Evolutionary conservation across 768 basidiomycete genomes (phyloP), one percentile per base, ranked within the genome.

Genomic region (Leccinum obscurum): DNA sequence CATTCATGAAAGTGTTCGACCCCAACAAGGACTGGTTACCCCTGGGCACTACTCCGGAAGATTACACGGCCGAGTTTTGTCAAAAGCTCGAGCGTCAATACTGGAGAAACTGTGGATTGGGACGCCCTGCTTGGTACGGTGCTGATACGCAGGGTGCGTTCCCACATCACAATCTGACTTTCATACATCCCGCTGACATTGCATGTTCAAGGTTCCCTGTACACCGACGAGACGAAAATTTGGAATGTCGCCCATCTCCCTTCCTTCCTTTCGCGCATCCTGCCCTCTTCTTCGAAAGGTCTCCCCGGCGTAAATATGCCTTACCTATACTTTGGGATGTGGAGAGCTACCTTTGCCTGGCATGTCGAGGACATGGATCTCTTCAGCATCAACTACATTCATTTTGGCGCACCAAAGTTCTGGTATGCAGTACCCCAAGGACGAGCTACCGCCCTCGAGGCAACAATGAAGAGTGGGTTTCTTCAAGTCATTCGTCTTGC

Each of bases 351-450:
- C 0, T 98, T 98, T 75, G 93, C 95, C 0, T 99, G 97, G 96
- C 97, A 99, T 68, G 97, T 99, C 52, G 97, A 99, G 75, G 97
- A 99, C 74, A 97, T 98, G 92, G 97, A 99, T 70, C 81, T 99
- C 1, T 98, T 96, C 76, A 95, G 93, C 58, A 98, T 99, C 77
- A 99, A 99, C 71, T 98, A 95, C 72, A 93, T 99, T 57, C 97
- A 99, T 74, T 98, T 98, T 66, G 97, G 97, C 0, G 95, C 95
- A 0, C 95, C 95, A 2, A 98, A 93, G 66, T 90, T 91, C 69
- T 99, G 97, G 97, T 98, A 98, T 73, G 89, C 95, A 2, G 81
- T 98, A 17, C 97, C 97, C 3, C 95, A 97, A 73, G 89, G 82
- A 17, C 84, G 93, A 59, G 87, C 94, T 0, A 76, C 77, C 14